Evolutionary conservation across 2,329 filamentous ascomycete species (phyloP).

Genomic region (Escovopsis sp.): DNA sequence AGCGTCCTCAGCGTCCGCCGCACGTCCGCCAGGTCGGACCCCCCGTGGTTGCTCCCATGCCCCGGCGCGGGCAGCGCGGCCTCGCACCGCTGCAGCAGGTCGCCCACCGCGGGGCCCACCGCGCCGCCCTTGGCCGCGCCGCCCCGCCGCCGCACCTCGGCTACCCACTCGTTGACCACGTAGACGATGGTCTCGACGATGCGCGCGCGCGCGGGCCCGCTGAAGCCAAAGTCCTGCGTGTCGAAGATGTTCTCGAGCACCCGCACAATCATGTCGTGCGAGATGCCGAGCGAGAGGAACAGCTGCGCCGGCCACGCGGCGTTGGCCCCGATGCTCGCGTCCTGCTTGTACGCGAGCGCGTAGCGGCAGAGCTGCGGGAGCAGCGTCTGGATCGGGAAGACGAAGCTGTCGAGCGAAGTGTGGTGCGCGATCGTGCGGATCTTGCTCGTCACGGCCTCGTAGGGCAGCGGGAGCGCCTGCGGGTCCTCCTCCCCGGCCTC

Average conservation of each 20-base stretch:
- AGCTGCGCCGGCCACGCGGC: conserved; percentile 42
- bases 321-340: conserved; percentile 41
- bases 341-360: conserved; percentile 42
- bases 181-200: conserved; percentile 41
- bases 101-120: conserved; percentile 30
- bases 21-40: conserved; percentile 29
- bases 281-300: conserved; percentile 41
- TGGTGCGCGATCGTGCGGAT: conserved; percentile 51
- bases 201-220: conserved; percentile 31
- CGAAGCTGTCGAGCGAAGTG: conserved; percentile 48
- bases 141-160: conserved; percentile 33
- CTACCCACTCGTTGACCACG: conserved; percentile 33
- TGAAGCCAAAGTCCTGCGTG: conserved; percentile 44
- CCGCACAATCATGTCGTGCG: conserved; percentile 39
- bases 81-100: conserved; percentile 37
- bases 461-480: conserved; percentile 39
- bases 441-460: conserved; percentile 52
- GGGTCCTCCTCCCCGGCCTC: conserved; percentile 26
- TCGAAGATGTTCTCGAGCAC: conserved; percentile 44
- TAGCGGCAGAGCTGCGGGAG: conserved; percentile 50
- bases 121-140: conserved; percentile 24
- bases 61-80: conserved; percentile 25
- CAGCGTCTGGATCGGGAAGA: conserved; percentile 48
- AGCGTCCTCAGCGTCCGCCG: conserved; percentile 27
- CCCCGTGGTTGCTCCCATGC: conserved; percentile 29